phyloP scores from a whole-genome alignment of 106 monocot genomes.

The Allium cepa region DNA sequence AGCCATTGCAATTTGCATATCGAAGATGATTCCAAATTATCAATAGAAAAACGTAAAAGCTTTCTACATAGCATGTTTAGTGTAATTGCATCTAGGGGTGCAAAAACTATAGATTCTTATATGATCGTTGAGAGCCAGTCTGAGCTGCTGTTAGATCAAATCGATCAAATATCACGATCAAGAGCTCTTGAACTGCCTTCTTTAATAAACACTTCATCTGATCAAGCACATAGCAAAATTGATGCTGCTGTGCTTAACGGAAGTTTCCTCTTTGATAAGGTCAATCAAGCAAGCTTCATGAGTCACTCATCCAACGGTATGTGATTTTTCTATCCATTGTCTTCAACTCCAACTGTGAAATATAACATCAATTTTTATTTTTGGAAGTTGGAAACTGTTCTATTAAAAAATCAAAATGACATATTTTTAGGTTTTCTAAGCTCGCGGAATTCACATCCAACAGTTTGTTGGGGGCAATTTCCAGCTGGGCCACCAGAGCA shows the following conservation, averaged over 20 bases:
- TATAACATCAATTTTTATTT: too few relatives aligned
- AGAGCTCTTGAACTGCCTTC: conserved; percentile 31
- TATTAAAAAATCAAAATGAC: background rate
- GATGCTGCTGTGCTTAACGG: conserved; percentile 20
- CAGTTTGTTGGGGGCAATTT: conserved; percentile 40
- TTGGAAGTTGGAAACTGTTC: too few relatives aligned
- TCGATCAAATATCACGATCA: conserved; percentile 34
- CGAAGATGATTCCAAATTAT: conserved; percentile 30
- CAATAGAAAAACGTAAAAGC: conserved; percentile 27
- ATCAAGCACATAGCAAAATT: conserved; percentile 25
- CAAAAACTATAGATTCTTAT: conserved; percentile 37
- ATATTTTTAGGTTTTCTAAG: conserved; percentile 20
- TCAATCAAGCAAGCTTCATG: conserved; percentile 34
- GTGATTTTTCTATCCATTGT: background rate
- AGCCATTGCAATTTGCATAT: conserved; percentile 9
- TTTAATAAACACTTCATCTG: conserved; percentile 17
- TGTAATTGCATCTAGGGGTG: conserved; percentile 41
- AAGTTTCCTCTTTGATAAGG: conserved; percentile 21
- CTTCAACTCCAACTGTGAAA: too few relatives aligned
- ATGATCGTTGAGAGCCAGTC: conserved; percentile 46
- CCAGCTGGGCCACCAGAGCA: conserved; percentile 42
- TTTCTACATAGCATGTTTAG: conserved; percentile 50
- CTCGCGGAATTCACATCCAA: conserved; percentile 24
- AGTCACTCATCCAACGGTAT: conserved; percentile 7
- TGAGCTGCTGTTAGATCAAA: conserved; percentile 36